phyloP scores from a whole-genome alignment of 371 early-diverging fungal species.

The Syncephalis fuscata region DNA sequence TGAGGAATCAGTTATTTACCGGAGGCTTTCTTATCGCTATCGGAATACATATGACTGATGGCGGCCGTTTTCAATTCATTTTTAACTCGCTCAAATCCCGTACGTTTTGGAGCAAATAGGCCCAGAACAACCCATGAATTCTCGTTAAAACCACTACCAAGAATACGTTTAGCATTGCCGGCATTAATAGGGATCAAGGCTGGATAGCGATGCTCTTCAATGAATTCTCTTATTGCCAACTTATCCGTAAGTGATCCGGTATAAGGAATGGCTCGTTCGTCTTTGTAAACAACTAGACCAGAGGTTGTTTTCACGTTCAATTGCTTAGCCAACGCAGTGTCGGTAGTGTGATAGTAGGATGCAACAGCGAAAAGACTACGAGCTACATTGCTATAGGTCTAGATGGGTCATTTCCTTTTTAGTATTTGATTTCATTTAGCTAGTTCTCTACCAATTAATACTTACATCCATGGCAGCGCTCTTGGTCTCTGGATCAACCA shows the following conservation, averaged over 20 bases:
- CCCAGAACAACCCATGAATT: slow-evolving; percentile 5
- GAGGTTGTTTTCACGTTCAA: slow-evolving; percentile 2
- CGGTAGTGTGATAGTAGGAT: slow-evolving; percentile 4
- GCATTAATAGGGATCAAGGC: not conserved
- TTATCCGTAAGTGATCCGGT: slow-evolving; percentile 1
- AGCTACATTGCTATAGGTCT: not conserved
- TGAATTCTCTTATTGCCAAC: not conserved
- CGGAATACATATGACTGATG: too few species aligned
- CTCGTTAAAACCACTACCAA: not conserved
- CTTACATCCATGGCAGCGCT: too few species aligned
- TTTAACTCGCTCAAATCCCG: too few species aligned
- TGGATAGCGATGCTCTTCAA: slow-evolving; percentile 5
- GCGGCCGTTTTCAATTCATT: too few species aligned
- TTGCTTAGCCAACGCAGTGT: not conserved
- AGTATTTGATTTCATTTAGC: too few species aligned
- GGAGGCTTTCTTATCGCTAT: too few species aligned
- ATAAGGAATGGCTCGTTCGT: not conserved
- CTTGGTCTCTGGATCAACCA: too few species aligned
- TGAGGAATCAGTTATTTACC: too few species aligned
- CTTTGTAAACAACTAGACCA: slow-evolving; percentile 2
- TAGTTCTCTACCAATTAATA: too few species aligned
- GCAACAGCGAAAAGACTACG: slow-evolving; percentile 2
- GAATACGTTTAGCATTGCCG: slow-evolving; percentile 5
- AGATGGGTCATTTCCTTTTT: too few species aligned
- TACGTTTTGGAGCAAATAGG: not conserved